Base-by-base conservation (phyloP, 768 basidiomycete species). In the Tephrocybe rancida region DNA sequence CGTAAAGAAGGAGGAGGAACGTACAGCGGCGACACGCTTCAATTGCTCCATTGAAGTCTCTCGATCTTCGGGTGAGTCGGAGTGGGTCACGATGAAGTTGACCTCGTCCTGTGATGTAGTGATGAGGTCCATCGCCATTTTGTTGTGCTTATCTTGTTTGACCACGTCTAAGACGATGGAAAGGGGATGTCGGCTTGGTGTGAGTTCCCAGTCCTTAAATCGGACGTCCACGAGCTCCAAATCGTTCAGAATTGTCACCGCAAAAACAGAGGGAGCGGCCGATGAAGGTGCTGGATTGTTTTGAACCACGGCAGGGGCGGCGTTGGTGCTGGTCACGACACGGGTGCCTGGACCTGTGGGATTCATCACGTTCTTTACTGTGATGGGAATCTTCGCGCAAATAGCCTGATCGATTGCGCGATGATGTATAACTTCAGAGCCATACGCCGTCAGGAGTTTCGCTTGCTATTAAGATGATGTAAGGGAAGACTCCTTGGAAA, bases 391-490 rank as follows among this genome's bases (percentile, higher is more conserved):
- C 11, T 25, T 25, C 2, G 45, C 27, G 29, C 29, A 27, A 21
- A 27, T 27, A 10, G 48, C 48, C 29, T 55, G 54, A 44, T 55
- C 54, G 8, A 55, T 55, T 16, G 54, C 54, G 43, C 44, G 48
- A 37, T 49, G 47, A 26, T 55, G 54, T 6, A 55, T 42, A 0
- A 55, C 54, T 29, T 55, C 54, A 11, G 54, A 55, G 13, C 54
- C 54, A 29, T 55, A 55, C 3, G 54, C 41, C n/a, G 54, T 55
- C 32, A 55, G 41, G 6, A 55, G 41, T 37, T 55, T 55, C 19
- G 54, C 54, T 32, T 55, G 47, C 54, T 55, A 32, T 18, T 10
- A 32, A 25, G 14, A 3, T 7, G 10, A 7, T 2, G 39, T 18
- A 19, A n/a, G 21, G 13, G 29, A 30, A 6, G 29, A 6, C 10